Base-by-base conservation (phyloP, 805 yeast genomes). In the Suhomyces tanzawaensis region DNA sequence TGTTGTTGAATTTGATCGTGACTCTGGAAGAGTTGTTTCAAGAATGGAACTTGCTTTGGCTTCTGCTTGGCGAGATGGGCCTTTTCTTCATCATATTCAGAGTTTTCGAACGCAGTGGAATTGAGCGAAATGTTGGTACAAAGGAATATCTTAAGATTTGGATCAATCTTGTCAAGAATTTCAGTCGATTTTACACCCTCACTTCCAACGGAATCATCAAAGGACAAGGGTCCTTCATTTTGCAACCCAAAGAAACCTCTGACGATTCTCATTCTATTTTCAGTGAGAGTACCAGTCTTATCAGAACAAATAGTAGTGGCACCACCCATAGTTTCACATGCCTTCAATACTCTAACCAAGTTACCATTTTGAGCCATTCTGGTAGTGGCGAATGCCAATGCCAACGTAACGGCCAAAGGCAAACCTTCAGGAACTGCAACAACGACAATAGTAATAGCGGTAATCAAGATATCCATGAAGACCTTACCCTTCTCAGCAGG, bases 361-460 rank as follows among this genome's bases (percentile, higher is more conserved):
- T 91, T 91, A 46, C 95, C 95, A 60, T 93, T 96, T 59, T 85
- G 85, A 15, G 95, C 89, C 99, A 93, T 93, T 63, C 98, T 77
- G 7, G 96, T 90, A 2, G 99, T 93, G 2, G 99, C 99, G 69
- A 93, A 93, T 0, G 99, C 99, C 48, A 93, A 71, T 0, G 99
- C 96, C 32, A 93, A 72, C 1, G 99, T 93, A 13, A 93, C 99
- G 2, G 99, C 99, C 40, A 93, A 71, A 1, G 99, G 99, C 40
- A 93, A 74, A 45, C 99, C 99, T 65, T 93, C 99, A 3, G 99
- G 99, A n/a, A 93, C 96, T 0, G 99, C 99, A 35, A 93, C 99
- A 12, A 91, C 99, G 19, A 93, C 81, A 50, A 93, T 76, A 0
- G 99, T 89, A 43, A 93, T 85, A 1, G 98, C 84, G 17, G 93